Evolutionary conservation across 768 basidiomycete genomes (phyloP), one percentile per base, ranked within the genome.

Genomic region (Boletellus ananas): DNA sequence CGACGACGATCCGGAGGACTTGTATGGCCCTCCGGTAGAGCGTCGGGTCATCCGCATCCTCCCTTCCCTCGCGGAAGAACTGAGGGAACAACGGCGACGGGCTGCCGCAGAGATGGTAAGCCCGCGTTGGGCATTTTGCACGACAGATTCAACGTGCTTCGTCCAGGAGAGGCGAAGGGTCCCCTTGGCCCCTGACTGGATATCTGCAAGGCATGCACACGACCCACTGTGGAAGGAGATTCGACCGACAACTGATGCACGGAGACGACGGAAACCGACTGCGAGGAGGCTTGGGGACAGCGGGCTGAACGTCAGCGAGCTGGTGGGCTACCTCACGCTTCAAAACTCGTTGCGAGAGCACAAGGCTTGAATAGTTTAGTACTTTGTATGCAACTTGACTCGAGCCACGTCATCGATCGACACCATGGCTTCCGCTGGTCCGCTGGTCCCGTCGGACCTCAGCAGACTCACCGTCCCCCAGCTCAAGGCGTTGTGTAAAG

Each of bases 401-500:
- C n/a, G 31, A 14, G 35, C 23, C 23, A 25, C 23, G 4, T 6
- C 23, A 23, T 23, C 23, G 39, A 29, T 6, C 29, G 39, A 11
- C 25, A 49, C n/a, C 47, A 61, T 62, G 60, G 13, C 52, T 35
- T 31, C 52, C 4, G 27, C 17, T 41, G 16, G 4, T 25, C 23
- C 23, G 23, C 23, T 25, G 23, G 23, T 25, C 7, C 1, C 47
- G 4, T 33, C 52, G 29, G 60, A 63, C 42, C 56, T 67, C 48
- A 29, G 25, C 48, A 77, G 70, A 45, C 62, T 84, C 2, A 85
- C 80, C 8, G 81, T 86, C 10, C 63, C 80, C 17, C 82, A 84
- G 55, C 74, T 90, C 17, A 87, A 81, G 59, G 74, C 74, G 4
- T 51, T 88, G 13, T 90, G 85, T 66, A 89, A 85, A 61, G 84